These are phyloP conservation scores for Gossypium sturtianum DNA, from an alignment of 345 rosid species.

Conservation along the genomic window DNA sequence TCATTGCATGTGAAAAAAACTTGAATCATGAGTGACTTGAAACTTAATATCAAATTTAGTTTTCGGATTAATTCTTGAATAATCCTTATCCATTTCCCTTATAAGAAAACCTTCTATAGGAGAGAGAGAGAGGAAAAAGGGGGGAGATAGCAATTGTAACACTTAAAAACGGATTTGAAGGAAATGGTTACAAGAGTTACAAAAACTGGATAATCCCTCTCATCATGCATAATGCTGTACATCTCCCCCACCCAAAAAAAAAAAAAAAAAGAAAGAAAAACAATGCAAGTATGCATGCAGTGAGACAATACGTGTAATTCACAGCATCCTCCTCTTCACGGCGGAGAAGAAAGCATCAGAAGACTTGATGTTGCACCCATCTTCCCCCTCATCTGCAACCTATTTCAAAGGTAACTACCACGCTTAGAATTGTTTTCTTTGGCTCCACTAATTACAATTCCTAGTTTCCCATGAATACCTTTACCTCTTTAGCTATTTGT, in stretches of 20 bases:
- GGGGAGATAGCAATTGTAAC: background rate
- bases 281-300: background rate
- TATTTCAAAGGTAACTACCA: constrained; percentile 22
- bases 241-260: too few relatives aligned
- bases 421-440: constrained; percentile 9
- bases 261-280: too few relatives aligned
- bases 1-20: too few relatives aligned
- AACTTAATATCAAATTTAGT: too few relatives aligned
- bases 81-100: too few relatives aligned
- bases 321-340: constrained; percentile 27
- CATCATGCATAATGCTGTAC: constrained; percentile 20
- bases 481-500: constrained; percentile 64
- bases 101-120: too few relatives aligned
- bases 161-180: background rate
- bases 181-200: background rate
- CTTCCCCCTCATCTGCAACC: constrained; percentile 53
- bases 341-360: constrained; percentile 42
- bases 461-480: background rate
- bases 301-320: constrained; percentile 19
- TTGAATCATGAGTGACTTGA: too few relatives aligned
- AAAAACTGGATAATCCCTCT: background rate
- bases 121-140: too few relatives aligned
- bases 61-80: too few relatives aligned
- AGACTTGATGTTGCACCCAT: constrained; percentile 34
- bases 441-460: too few relatives aligned